These are phyloP conservation scores for Fusarium papillatum DNA, from an alignment of 2,329 filamentous ascomycete genomes.

Conservation along the genomic window DNA sequence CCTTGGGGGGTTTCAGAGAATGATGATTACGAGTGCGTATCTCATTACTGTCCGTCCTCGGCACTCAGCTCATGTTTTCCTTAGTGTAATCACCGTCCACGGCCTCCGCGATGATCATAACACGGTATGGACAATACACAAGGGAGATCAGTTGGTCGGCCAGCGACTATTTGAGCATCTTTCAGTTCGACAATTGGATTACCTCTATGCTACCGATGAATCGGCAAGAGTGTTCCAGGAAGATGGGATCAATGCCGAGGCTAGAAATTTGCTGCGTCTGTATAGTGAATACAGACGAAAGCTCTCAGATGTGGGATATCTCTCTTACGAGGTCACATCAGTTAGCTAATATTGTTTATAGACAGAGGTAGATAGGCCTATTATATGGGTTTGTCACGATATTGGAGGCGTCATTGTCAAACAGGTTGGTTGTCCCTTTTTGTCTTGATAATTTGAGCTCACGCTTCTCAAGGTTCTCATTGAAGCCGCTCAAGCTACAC, in stretches of 20 bases:
- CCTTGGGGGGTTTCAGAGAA: neutral
- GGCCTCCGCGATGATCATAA: slow-evolving; percentile 21
- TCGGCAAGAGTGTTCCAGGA: neutral
- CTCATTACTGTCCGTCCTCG: neutral
- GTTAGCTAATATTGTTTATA: neutral
- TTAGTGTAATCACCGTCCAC: slow-evolving; percentile 22
- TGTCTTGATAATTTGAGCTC: neutral
- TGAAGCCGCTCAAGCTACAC: neutral
- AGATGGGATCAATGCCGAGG: neutral
- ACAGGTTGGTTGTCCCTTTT: neutral
- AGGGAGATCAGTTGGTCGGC: neutral
- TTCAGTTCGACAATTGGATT: neutral
- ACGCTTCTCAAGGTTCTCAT: neutral
- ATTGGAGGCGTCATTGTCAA: slow-evolving; percentile 11
- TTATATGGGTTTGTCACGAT: slow-evolving; percentile 5
- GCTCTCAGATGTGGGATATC: neutral
- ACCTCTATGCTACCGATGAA: neutral
- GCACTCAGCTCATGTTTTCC: neutral
- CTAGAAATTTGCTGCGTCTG: neutral
- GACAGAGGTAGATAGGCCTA: neutral
- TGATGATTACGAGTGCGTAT: slow-evolving; percentile 6
- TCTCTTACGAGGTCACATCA: neutral
- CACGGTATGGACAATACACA: slow-evolving; percentile 7
- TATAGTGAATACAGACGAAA: neutral
- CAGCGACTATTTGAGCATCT: neutral